Conservation (phyloP, 768 basidiomycete species). For the Mrakia gelida region DNA sequence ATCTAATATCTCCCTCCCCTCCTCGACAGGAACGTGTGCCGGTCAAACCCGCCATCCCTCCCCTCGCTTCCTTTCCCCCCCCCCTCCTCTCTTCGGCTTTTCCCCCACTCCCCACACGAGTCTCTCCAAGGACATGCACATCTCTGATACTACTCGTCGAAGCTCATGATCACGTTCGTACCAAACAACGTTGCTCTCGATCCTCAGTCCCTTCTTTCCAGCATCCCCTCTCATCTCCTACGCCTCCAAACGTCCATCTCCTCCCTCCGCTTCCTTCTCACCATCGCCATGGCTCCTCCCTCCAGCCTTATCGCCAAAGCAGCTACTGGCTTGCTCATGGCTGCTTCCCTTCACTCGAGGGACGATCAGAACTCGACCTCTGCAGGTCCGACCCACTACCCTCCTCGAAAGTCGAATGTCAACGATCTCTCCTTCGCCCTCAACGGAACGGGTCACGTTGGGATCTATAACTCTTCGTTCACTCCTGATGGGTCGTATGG, state of each 20-base stretch:
- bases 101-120: neutral
- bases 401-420: neutral
- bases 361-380: neutral
- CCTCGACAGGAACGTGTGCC: neutral
- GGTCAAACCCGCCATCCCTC: too few species aligned
- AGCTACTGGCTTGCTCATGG: neutral
- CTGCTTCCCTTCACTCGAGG: neutral
- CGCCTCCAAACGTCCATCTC: neutral
- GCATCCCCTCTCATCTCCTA: neutral
- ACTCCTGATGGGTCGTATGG: neutral
- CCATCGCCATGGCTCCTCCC: neutral
- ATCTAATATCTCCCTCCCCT: neutral
- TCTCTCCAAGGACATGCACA: neutral
- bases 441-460: neutral
- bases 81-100: neutral
- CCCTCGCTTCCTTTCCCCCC: too few species aligned
- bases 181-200: neutral
- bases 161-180: neutral
- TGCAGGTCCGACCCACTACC: neutral
- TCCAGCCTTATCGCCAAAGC: neutral
- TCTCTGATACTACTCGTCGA: neutral
- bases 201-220: neutral
- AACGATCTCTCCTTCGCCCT: neutral
- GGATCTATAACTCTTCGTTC: neutral
- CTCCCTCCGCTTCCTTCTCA: neutral